Evolutionary conservation across 2,329 filamentous ascomycete species (phyloP), one percentile per base, ranked within the genome.

Genomic region (Penicillium crustosum): DNA sequence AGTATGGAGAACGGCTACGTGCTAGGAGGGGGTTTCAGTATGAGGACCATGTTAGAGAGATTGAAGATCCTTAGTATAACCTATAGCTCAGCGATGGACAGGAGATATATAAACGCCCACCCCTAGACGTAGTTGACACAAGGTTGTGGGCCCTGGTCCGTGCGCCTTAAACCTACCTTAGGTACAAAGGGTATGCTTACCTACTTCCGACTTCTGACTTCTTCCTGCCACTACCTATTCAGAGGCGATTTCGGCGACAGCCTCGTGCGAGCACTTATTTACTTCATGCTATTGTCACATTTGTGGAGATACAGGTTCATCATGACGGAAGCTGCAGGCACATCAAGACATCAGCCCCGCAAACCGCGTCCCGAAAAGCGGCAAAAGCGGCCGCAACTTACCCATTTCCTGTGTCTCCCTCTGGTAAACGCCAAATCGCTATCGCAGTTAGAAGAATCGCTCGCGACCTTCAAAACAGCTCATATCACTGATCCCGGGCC

Each of bases 351-450:
- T 33, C 55, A 56, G 17, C 41, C 48, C 17, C 54, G 61, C 49
- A 61, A 61, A 36, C 58, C 39, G 17, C 57, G 36, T 15, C 61
- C 48, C 49, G 60, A 66, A 47, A 72, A 71, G 55, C 63, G 60
- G 19, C 70, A 65, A 47, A 73, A 71, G 57, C 63, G 60, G n/a
- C 70, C 73, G 17, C 70, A 65, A n/a, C 63, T 75, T 15, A 80
- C 78, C 0, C 78, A 80, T 65, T 80, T 80, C 57, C 71, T 80
- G 10, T 79, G 77, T 57, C 65, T 80, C 7, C 78, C 92, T 1
- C 83, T 97, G 7, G 79, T 88, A 49, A 90, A 84, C 2, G 55
- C 78, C 0, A 51, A 74, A 8, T 89, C 87, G 2, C 80, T 84
- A 15, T 79, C 83, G 0, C 87, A 92, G 69, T 81, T 96, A 1